These are phyloP conservation scores for Aureobasidium subglaciale DNA, from an alignment of 2,329 filamentous ascomycete species.

Conservation along the genomic window DNA sequence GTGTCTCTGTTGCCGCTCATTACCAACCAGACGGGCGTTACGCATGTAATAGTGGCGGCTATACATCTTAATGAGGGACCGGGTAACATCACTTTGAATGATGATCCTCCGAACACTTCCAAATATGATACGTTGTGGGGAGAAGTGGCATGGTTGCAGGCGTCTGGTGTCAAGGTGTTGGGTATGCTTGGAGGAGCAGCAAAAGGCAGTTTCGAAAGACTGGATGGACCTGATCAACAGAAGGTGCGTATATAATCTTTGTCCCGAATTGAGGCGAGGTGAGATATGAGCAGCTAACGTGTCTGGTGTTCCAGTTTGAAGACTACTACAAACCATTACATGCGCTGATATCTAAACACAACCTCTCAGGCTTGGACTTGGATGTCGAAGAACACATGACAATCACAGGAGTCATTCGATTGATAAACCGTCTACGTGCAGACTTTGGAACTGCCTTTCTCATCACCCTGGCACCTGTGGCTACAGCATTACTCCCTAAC, in stretches of 20 bases:
- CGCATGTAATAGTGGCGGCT: constrained; percentile 80
- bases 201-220: constrained; percentile 59
- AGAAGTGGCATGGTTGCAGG: constrained; percentile 66
- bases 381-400: constrained; percentile 75
- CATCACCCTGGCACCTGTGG: constrained; percentile 76
- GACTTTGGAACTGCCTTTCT: constrained; percentile 67
- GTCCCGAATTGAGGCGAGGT: too few relatives aligned
- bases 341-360: constrained; percentile 54
- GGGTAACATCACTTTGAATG: constrained; percentile 67
- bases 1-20: constrained; percentile 57
- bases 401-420: constrained; percentile 52
- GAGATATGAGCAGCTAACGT: neutral
- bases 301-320: constrained; percentile 50
- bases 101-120: constrained; percentile 60
- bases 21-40: constrained; percentile 54
- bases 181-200: constrained; percentile 86
- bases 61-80: constrained; percentile 72
- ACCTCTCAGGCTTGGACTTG: constrained; percentile 65
- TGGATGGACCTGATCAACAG: constrained; percentile 50
- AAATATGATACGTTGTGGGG: constrained; percentile 69
- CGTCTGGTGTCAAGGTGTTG: constrained; percentile 68
- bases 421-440: constrained; percentile 41
- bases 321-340: constrained; percentile 63
- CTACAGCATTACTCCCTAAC: constrained; percentile 58
- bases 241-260: constrained; percentile 8